Evolutionary conservation across 179 eudicot species (phyloP).

Genomic region (Sideroxylon spinosum): DNA sequence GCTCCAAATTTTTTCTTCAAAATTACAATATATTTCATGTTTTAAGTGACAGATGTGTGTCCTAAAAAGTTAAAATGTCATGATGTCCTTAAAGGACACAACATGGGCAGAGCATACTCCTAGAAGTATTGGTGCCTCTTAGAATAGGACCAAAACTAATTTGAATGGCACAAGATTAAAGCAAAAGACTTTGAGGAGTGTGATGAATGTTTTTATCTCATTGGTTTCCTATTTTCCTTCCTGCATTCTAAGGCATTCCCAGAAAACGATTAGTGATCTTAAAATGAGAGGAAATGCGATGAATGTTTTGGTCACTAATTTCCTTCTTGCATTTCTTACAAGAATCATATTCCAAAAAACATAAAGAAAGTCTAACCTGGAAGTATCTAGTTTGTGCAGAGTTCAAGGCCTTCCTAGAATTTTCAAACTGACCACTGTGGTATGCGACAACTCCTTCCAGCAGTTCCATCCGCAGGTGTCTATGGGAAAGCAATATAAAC

Average conservation of each 20-base stretch:
- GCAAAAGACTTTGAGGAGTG: not conserved
- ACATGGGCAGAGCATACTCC: no score
- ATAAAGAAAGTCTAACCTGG: conserved; percentile 42
- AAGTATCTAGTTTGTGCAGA: conserved; percentile 62
- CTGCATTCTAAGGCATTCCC: not conserved
- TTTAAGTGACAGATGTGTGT: no score
- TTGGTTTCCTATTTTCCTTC: no score
- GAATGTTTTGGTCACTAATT: not conserved
- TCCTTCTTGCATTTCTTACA: not conserved
- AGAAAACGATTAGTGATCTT: not conserved
- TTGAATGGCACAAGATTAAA: conserved; percentile 6
- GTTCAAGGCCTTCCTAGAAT: conserved; percentile 47
- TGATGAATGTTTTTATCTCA: no score
- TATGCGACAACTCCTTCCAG: conserved; percentile 91
- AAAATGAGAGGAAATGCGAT: not conserved
- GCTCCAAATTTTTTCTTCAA: no score
- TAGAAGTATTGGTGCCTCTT: no score
- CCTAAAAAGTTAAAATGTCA: not conserved
- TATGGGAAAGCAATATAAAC: conserved; percentile 20
- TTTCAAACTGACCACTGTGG: conserved; percentile 63
- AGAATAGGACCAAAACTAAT: not conserved
- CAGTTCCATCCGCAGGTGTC: conserved; percentile 85
- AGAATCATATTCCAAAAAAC: not conserved
- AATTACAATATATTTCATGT: no score
- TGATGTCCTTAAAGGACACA: no score